phyloP scores from a whole-genome alignment of 2,329 filamentous ascomycete species.

The Aspergillus fumigatus region DNA sequence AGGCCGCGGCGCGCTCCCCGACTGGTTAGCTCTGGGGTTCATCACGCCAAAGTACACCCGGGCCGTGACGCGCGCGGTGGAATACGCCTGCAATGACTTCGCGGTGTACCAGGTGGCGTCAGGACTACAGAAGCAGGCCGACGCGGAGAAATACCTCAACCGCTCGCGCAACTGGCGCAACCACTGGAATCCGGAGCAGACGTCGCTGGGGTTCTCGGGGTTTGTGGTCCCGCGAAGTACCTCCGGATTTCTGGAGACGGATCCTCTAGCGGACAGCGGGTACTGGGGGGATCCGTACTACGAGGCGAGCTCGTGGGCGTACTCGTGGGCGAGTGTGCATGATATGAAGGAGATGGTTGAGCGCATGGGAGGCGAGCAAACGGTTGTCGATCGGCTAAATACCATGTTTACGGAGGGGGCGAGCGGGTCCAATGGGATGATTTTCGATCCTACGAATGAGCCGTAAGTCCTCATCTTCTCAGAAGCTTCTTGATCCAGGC shows the following conservation, averaged over 20 bases:
- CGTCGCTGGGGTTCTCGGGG: slow-evolving; percentile 57
- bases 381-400: slow-evolving; percentile 46
- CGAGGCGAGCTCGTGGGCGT: slow-evolving; percentile 60
- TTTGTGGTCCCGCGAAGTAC: slow-evolving; percentile 61
- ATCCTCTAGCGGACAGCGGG: slow-evolving; percentile 54
- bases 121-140: slow-evolving; percentile 49
- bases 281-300: slow-evolving; percentile 63
- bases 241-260: slow-evolving; percentile 45
- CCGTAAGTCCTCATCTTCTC: slow-evolving; percentile 42
- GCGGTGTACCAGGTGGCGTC: slow-evolving; percentile 60
- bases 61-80: slow-evolving; percentile 61
- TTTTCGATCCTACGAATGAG: slow-evolving; percentile 66
- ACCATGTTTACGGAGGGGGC: slow-evolving; percentile 50
- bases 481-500: background rate
- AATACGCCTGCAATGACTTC: slow-evolving; percentile 68
- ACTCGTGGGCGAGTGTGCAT: slow-evolving; percentile 65
- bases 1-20: slow-evolving; percentile 63
- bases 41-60: slow-evolving; percentile 60
- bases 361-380: slow-evolving; percentile 49
- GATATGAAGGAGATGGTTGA: slow-evolving; percentile 55
- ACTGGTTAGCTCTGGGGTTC: slow-evolving; percentile 62
- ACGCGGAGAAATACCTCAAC: slow-evolving; percentile 56
- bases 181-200: slow-evolving; percentile 61
- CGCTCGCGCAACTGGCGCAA: slow-evolving; percentile 67
- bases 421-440: slow-evolving; percentile 41